phyloP scores from a whole-genome alignment of 495 filamentous ascomycete genomes.

The Apodospora peruviana region DNA sequence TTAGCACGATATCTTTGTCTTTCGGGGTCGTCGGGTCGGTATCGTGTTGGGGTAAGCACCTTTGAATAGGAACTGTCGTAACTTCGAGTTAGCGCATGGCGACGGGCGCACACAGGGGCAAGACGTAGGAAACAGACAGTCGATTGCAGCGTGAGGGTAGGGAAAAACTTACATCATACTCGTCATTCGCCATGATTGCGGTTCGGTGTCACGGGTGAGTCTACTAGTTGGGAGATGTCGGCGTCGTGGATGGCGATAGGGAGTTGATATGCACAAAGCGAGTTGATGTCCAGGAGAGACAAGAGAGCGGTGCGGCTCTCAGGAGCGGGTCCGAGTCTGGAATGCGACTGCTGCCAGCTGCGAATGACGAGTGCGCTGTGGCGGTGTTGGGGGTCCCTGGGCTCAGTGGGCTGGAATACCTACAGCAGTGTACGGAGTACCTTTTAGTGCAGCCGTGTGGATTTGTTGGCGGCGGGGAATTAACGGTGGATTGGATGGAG shows the following conservation, averaged over 20 bases:
- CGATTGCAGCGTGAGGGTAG: background rate
- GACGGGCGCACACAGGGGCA: conserved; percentile 9
- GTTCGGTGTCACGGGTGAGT: conserved; percentile 12
- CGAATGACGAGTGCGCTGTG: conserved; percentile 5
- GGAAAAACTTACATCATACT: conserved; percentile 88
- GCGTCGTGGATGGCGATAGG: conserved; percentile 13
- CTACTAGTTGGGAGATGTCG: conserved; percentile 6
- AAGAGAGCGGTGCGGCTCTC: conserved; percentile 28
- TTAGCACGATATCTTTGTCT: conserved; percentile 24
- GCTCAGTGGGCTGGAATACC: too few relatives aligned
- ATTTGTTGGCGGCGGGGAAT: too few relatives aligned
- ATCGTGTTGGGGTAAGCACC: conserved; percentile 45
- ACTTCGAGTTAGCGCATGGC: conserved; percentile 26
- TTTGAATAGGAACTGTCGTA: conserved; percentile 95
- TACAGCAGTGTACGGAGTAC: too few relatives aligned
- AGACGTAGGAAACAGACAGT: background rate
- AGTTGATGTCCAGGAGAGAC: conserved; percentile 24
- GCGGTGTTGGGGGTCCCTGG: conserved; percentile 11
- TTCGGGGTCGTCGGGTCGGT: conserved; percentile 6
- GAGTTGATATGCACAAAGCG: conserved; percentile 20
- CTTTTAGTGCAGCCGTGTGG: too few relatives aligned
- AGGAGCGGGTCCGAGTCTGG: conserved; percentile 18
- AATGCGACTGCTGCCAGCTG: conserved; percentile 18
- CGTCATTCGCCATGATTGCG: conserved; percentile 92
- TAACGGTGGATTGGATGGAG: too few relatives aligned